Percentiles rank a stretch among this genome's conserved stretches.
Evolutionary conservation across 2,329 filamentous ascomycete genomes (phyloP).

Genomic region (Fusarium poae): DNA sequence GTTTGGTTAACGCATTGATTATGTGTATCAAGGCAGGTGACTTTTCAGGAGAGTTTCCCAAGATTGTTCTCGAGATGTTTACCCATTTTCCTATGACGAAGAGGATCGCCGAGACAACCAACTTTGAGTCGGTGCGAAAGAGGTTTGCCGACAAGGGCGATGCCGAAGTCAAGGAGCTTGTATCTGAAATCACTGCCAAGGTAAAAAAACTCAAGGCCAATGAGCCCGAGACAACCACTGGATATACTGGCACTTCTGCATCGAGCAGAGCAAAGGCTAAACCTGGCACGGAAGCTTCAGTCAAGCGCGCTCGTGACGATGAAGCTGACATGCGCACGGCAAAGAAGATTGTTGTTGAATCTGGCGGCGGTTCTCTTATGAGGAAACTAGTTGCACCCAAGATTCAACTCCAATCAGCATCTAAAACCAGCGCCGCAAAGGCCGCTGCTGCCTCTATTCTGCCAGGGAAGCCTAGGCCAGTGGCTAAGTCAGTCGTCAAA

Average conservation of each 20-base stretch:
- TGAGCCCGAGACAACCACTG: conserved; percentile 54
- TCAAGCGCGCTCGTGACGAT: conserved; percentile 58
- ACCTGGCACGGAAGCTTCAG: conserved; percentile 46
- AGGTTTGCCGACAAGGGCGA: conserved; percentile 75
- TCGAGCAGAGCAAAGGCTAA: conserved; percentile 57
- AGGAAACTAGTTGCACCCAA: conserved; percentile 58
- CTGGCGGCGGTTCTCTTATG: conserved; percentile 54
- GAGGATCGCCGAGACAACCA: conserved; percentile 72
- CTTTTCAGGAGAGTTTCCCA: conserved; percentile 66
- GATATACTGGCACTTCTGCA: conserved; percentile 57
- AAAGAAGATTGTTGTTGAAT: conserved; percentile 60
- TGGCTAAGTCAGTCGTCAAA: conserved; percentile 59
- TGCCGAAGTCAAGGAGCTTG: conserved; percentile 71
- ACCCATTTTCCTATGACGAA: conserved; percentile 72
- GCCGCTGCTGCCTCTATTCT: conserved; percentile 55
- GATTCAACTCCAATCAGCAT: conserved; percentile 49
- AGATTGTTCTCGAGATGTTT: conserved; percentile 70
- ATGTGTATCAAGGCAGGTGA: conserved; percentile 66
- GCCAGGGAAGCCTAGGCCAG: conserved; percentile 63
- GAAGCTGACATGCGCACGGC: conserved; percentile 56
- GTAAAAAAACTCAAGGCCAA: conserved; percentile 57
- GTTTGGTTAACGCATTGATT: conserved; percentile 67
- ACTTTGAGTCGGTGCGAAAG: conserved; percentile 74
- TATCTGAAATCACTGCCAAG: conserved; percentile 68
- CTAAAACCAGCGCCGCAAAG: conserved; percentile 52